These are phyloP conservation scores for Sistotremastrum niveocremeum DNA, from an alignment of 768 basidiomycete species.

Conservation along the genomic window DNA sequence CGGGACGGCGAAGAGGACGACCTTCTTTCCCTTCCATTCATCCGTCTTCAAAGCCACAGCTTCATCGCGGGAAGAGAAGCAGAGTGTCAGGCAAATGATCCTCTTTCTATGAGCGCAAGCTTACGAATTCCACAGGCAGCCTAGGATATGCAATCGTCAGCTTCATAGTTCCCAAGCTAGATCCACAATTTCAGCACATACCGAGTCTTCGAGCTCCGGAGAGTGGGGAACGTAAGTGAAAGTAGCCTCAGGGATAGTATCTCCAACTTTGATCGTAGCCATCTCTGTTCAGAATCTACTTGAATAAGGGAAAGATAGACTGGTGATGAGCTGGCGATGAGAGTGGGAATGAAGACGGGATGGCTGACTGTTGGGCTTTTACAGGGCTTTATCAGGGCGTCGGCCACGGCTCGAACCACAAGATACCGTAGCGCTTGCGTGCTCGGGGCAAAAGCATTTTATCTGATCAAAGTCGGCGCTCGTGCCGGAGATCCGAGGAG, in stretches of 20 bases:
- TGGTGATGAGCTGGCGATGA: too few species aligned
- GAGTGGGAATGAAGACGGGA: too few species aligned
- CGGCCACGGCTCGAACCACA: too few species aligned
- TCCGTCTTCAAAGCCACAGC: constrained; percentile 42
- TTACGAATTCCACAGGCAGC: constrained; percentile 51
- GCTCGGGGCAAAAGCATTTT: too few species aligned
- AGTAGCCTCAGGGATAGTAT: constrained; percentile 30
- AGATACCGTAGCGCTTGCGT: too few species aligned
- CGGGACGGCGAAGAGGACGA: constrained; percentile 65
- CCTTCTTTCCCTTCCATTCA: constrained; percentile 71
- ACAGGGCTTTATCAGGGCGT: too few species aligned
- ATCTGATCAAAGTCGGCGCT: too few species aligned
- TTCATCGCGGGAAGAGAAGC: constrained; percentile 13
- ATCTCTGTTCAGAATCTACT: too few species aligned
- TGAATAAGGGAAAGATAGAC: too few species aligned
- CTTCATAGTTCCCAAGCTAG: not conserved
- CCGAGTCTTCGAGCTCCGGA: constrained; percentile 47
- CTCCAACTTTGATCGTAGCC: constrained; percentile 35
- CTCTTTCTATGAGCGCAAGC: constrained; percentile 17
- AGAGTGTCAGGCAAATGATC: not conserved
- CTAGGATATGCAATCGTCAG: constrained; percentile 17
- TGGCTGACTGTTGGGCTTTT: too few species aligned
- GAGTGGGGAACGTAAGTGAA: constrained; percentile 47
- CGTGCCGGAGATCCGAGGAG: too few species aligned
- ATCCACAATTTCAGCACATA: constrained; percentile 17